phyloP scores from a whole-genome alignment of 805 yeast genomes.

The Teunomyces barrocoloradensis region DNA sequence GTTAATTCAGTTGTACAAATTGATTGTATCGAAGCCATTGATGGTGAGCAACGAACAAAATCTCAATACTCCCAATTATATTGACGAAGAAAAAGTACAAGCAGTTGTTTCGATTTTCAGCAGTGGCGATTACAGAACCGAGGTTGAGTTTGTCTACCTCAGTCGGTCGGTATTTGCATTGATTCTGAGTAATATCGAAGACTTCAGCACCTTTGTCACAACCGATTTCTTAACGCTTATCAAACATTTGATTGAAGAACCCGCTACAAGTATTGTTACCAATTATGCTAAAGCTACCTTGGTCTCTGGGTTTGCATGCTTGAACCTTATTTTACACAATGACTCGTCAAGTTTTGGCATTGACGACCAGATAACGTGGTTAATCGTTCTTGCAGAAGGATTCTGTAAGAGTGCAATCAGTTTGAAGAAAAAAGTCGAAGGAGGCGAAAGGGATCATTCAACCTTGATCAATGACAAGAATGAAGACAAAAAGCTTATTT shows the following conservation, averaged over 20 bases:
- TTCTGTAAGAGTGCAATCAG: slow-evolving; percentile 28
- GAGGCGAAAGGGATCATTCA: slow-evolving; percentile 44
- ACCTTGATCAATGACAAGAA: slow-evolving; percentile 35
- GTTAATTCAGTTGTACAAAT: slow-evolving; percentile 48
- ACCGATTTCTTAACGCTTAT: slow-evolving; percentile 28
- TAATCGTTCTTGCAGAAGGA: slow-evolving; percentile 46
- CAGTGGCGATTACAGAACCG: slow-evolving; percentile 31
- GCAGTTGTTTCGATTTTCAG: slow-evolving; percentile 34
- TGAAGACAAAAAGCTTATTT: slow-evolving; percentile 33
- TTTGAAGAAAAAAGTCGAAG: slow-evolving; percentile 29
- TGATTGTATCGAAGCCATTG: slow-evolving; percentile 43
- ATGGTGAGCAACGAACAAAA: slow-evolving; percentile 33
- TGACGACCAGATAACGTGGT: slow-evolving; percentile 43
- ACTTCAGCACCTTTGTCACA: slow-evolving; percentile 40
- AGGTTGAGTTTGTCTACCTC: slow-evolving; percentile 41
- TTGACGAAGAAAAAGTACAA: slow-evolving; percentile 35
- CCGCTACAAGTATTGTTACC: slow-evolving; percentile 32
- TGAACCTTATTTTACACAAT: slow-evolving; percentile 44
- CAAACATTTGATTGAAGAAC: slow-evolving; percentile 30
- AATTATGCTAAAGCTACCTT: slow-evolving; percentile 38
- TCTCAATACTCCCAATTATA: slow-evolving; percentile 34
- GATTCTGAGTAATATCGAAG: slow-evolving; percentile 50
- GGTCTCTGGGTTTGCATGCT: slow-evolving; percentile 36
- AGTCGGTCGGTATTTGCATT: slow-evolving; percentile 41
- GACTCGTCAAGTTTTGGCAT: slow-evolving; percentile 51